Evolutionary conservation across 2,329 filamentous ascomycete genomes (phyloP), one percentile per base, ranked within the genome.

Genomic region (Rosellinia necatrix): DNA sequence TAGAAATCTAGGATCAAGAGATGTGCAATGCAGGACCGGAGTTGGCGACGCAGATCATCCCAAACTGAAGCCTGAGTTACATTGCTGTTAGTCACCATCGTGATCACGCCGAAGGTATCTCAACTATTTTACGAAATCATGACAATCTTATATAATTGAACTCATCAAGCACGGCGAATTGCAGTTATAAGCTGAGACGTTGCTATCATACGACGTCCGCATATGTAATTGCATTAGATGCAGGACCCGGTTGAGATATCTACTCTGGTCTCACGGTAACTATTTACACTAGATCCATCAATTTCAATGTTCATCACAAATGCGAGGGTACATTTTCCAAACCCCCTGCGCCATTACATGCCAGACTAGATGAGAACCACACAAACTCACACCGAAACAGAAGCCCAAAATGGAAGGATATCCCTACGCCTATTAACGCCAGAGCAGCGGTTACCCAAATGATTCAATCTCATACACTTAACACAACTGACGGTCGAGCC

Each of bases 81-180:
- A 50, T 43, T 41, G 51, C 55, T 24, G 21, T 49, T 52, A 42
- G 44, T 53, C 34, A 49, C 35, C 29, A 53, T 59, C 49, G 49
- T 47, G 47, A 58, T 49, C 29, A 6, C 40, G 34, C n/a, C n/a
- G n/a, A n/a, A n/a, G 46, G 40, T 21, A n/a, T 21, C 22, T 38
- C 21, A 21, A 19, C 9, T 22, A 13, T 15, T n/a, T 12, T 25
- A 21, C 37, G 22, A 44, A 10, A 10, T 9, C 21, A 3, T 40
- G n/a, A 10, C 27, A 19, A 22, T 17, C 15, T n/a, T 7, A 22
- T 9, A 24, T 25, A 19, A 13, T 4, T 4, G 13, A 13, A 48
- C 21, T 24, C 21, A 17, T 46, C n/a, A 21, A 37, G 27, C 15
- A 10, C 24, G 17, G 22, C 32, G 47, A 29, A n/a, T n/a, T 27